Evolutionary conservation across 2,329 filamentous ascomycete species (phyloP).

Genomic region (Aspergillus tamarii): DNA sequence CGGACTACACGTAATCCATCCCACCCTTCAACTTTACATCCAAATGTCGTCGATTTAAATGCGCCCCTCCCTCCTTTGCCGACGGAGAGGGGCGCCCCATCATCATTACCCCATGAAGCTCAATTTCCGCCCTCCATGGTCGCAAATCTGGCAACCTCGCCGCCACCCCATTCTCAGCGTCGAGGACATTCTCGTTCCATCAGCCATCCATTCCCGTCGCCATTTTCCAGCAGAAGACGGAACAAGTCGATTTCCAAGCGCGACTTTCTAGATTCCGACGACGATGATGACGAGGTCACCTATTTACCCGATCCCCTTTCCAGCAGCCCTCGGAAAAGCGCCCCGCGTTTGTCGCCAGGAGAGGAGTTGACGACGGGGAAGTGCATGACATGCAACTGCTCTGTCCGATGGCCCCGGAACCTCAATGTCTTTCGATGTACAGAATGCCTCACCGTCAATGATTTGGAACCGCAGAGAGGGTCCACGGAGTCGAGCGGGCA

Average conservation of each 20-base stretch:
- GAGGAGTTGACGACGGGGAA: conserved; percentile 70
- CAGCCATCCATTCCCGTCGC: conserved; percentile 77
- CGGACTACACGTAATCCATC: conserved; percentile 36
- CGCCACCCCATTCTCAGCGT: conserved; percentile 25
- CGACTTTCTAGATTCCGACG: conserved; percentile 50
- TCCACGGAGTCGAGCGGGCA: conserved; percentile 21
- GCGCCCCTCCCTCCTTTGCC: conserved; percentile 21
- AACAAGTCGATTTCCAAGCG: conserved; percentile 55
- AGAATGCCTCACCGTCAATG: conserved; percentile 83
- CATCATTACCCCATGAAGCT: conserved; percentile 30
- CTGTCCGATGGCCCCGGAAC: conserved; percentile 76
- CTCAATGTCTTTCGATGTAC: conserved; percentile 78
- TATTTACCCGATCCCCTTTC: conserved; percentile 38
- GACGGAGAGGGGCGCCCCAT: conserved; percentile 25
- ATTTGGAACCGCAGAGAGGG: conserved; percentile 59
- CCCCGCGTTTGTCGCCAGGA: conserved; percentile 41
- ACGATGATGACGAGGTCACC: conserved; percentile 31
- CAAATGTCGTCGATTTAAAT: conserved; percentile 23
- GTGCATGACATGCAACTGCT: conserved; percentile 84
- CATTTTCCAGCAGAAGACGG: conserved; percentile 62
- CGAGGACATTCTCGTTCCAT: conserved; percentile 65
- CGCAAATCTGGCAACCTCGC: conserved; percentile 19
- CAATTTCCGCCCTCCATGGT: conserved; percentile 26
- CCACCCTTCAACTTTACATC: conserved; percentile 30
- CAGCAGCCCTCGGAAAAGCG: conserved; percentile 44